Conservation (phyloP, 305 asterid genomes). For the Andrographis paniculata region DNA sequence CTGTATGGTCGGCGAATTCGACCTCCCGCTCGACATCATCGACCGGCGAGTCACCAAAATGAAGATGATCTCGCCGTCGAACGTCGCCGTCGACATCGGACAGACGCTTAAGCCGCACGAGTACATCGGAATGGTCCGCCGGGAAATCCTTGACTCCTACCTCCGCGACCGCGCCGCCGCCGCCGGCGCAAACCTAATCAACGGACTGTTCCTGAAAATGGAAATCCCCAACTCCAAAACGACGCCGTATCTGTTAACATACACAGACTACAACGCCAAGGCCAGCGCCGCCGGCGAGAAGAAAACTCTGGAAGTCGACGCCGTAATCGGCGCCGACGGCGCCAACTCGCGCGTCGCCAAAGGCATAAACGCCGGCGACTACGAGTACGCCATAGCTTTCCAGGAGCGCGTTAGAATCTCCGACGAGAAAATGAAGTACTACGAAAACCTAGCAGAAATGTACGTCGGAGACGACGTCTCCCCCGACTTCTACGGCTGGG, state of each 20-base stretch:
- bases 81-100: constrained; percentile 86
- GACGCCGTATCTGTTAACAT: constrained; percentile 61
- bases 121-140: constrained; percentile 94
- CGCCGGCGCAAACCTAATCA: constrained; percentile 68
- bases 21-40: constrained; percentile 76
- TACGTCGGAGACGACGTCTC: constrained; percentile 93
- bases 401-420: constrained; percentile 78
- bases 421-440: constrained; percentile 76
- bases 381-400: constrained; percentile 90
- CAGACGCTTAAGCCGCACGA: constrained; percentile 81
- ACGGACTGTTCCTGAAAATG: constrained; percentile 75
- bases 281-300: constrained; percentile 61
- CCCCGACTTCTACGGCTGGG: constrained; percentile 94
- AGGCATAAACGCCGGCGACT: constrained; percentile 75
- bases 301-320: constrained; percentile 67
- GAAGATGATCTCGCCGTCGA: constrained; percentile 96
- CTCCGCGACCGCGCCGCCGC: constrained; percentile 74
- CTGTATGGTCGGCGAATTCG: constrained; percentile 94
- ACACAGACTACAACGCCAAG: constrained; percentile 54
- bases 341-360: constrained; percentile 90
- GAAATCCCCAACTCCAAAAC: constrained; percentile 43
- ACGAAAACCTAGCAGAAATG: constrained; percentile 81
- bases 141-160: constrained; percentile 72
- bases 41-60: constrained; percentile 82
- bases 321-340: constrained; percentile 88